Evolutionary conservation across 768 basidiomycete species (phyloP).

Genomic region (Pleurotus eryngii): DNA sequence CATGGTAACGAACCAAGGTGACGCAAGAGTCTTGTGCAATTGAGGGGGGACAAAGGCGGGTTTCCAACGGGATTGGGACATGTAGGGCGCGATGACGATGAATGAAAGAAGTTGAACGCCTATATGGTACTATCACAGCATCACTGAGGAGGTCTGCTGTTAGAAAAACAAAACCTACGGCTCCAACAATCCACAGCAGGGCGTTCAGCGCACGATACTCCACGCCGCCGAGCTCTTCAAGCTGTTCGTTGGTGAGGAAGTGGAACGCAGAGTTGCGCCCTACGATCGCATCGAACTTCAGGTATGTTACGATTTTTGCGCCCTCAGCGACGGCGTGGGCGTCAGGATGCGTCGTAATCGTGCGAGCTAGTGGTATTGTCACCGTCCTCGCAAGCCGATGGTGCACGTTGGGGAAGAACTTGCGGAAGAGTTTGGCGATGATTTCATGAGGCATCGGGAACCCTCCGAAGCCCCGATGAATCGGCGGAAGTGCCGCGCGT

Average conservation of each 20-base stretch:
- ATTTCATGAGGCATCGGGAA: slow-evolving; percentile 71
- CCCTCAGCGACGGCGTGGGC: slow-evolving; percentile 35
- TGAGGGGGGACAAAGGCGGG: slow-evolving; percentile 56
- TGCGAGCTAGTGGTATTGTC: slow-evolving; percentile 71
- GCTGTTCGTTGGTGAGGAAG: slow-evolving; percentile 70
- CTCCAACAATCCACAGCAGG: slow-evolving; percentile 75
- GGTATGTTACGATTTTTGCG: slow-evolving; percentile 67
- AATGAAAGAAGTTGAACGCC: slow-evolving; percentile 66
- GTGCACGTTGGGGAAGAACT: slow-evolving; percentile 62
- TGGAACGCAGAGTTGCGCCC: slow-evolving; percentile 77
- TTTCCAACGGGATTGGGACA: slow-evolving; percentile 58
- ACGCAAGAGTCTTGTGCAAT: slow-evolving; percentile 50
- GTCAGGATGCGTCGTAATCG: slow-evolving; percentile 45
- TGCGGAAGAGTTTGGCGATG: slow-evolving; percentile 43
- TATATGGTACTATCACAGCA: slow-evolving; percentile 67
- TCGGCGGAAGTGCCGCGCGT: slow-evolving; percentile 22
- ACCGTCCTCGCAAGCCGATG: slow-evolving; percentile 62
- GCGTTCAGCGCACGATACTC: slow-evolving; percentile 86
- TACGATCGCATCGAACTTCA: slow-evolving; percentile 82
- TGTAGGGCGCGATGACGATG: slow-evolving; percentile 78
- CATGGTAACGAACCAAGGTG: slow-evolving; percentile 55
- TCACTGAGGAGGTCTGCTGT: slow-evolving; percentile 1
- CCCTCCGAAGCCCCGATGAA: slow-evolving; percentile 60
- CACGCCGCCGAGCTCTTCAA: slow-evolving; percentile 91
- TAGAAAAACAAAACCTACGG: slow-evolving; percentile 43